phyloP scores from a whole-genome alignment of 2,329 filamentous ascomycete species.

The Diaporthe sp. region DNA sequence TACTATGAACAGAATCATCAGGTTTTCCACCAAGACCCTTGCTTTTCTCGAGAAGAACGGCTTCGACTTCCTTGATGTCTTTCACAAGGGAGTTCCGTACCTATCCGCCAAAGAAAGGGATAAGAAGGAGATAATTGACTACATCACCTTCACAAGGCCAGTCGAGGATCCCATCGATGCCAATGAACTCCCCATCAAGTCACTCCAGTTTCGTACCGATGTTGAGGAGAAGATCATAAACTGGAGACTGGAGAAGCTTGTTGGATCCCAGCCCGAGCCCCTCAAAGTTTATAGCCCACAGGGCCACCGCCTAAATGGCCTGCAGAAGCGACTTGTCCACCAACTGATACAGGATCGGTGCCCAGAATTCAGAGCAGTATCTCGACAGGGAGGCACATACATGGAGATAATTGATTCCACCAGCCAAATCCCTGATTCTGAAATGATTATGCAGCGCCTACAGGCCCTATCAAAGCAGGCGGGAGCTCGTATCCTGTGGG shows the following conservation, averaged over 20 bases:
- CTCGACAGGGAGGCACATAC: conserved; percentile 17
- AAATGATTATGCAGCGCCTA: background rate
- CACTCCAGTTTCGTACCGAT: conserved; percentile 37
- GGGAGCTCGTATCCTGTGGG: conserved; percentile 48
- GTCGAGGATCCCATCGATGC: conserved; percentile 33
- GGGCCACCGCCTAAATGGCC: conserved; percentile 42
- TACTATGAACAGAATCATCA: conserved; percentile 45
- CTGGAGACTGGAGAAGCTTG: conserved; percentile 26
- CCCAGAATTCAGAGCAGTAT: conserved; percentile 37
- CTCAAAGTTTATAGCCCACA: conserved; percentile 43
- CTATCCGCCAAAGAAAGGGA: conserved; percentile 46
- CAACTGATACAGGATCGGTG: conserved; percentile 45
- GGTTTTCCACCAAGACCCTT: conserved; percentile 46
- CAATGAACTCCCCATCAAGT: conserved; percentile 18
- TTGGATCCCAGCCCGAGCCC: conserved; percentile 4
- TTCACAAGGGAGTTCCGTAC: conserved; percentile 48
- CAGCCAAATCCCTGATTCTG: accelerated
- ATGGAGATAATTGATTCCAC: conserved; percentile 36
- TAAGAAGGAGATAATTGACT: conserved; percentile 35
- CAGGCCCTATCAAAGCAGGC: conserved; percentile 40
- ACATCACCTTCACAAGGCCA: conserved; percentile 14
- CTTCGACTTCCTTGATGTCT: conserved; percentile 45
- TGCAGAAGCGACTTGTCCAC: conserved; percentile 46
- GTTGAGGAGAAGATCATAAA: conserved; percentile 13
- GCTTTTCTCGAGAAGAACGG: conserved; percentile 46